Evolutionary conservation across 1,284 basidiomycete species (phyloP).

Genomic region (Stereum hirsutum): DNA sequence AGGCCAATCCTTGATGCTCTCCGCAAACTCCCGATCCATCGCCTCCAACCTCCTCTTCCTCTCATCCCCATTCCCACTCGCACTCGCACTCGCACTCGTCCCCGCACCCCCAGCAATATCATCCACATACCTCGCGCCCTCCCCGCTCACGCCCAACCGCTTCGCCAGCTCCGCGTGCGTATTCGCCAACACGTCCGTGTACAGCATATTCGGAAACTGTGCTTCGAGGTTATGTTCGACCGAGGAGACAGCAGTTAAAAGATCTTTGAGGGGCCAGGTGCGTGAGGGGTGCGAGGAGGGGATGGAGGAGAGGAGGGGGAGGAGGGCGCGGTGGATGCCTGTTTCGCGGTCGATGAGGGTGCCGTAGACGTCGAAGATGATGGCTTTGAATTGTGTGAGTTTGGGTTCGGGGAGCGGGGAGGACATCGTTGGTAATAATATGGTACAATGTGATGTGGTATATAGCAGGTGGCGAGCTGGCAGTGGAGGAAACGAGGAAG

Average conservation of each 20-base stretch:
- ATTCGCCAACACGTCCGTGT: conserved; percentile 48
- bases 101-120: too few relatives aligned
- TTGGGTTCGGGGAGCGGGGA: background rate
- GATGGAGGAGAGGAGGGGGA: conserved; percentile 19
- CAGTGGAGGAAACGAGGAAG: too few relatives aligned
- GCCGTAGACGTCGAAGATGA: conserved; percentile 64
- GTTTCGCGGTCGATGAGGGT: conserved; percentile 70
- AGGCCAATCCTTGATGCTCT: conserved; percentile 51
- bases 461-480: too few relatives aligned
- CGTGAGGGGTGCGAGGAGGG: conserved; percentile 17
- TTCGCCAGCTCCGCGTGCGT: conserved; percentile 37
- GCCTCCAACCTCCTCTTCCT: too few relatives aligned
- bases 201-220: conserved; percentile 48
- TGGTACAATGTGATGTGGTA: too few relatives aligned
- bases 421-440: background rate
- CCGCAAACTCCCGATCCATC: too few relatives aligned
- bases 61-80: too few relatives aligned
- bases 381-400: conserved; percentile 36
- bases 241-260: conserved; percentile 38
- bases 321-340: conserved; percentile 44
- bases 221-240: conserved; percentile 50
- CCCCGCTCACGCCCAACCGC: too few relatives aligned
- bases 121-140: too few relatives aligned
- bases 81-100: too few relatives aligned
- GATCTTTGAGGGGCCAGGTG: conserved; percentile 41